Percentiles rank a stretch among this genome's conserved stretches.
Conservation (phyloP, 805 yeast genomes). For the Zygosaccharomyces rouxii region DNA sequence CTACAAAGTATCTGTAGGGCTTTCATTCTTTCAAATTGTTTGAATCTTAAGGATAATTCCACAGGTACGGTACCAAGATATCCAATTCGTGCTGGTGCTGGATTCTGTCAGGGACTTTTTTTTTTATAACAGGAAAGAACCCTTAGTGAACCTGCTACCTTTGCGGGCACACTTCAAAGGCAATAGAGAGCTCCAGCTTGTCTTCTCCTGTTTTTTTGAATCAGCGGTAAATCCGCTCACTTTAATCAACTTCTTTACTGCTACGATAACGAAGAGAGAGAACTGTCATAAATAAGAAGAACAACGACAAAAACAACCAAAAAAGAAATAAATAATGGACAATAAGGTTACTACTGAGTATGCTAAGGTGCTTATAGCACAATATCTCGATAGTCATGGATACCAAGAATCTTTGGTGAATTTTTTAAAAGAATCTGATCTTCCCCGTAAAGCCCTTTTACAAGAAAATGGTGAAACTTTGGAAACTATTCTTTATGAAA, state of each 20-base stretch:
- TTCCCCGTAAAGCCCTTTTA: slow-evolving; percentile 7
- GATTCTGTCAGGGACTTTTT: no score
- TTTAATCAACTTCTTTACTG: neutral
- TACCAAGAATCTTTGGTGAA: slow-evolving; percentile 43
- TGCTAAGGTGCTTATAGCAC: slow-evolving; percentile 47
- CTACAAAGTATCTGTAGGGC: no score
- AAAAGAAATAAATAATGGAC: neutral
- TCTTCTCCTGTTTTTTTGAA: no score
- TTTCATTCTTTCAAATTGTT: no score
- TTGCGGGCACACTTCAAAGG: no score
- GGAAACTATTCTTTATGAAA: slow-evolving; percentile 24
- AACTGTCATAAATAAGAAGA: neutral
- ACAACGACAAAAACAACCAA: neutral
- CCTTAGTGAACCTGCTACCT: no score
- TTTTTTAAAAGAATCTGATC: slow-evolving; percentile 39
- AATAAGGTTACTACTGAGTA: slow-evolving; percentile 5
- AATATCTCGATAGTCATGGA: slow-evolving; percentile 51
- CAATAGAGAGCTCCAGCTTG: no score
- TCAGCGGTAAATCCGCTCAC: neutral
- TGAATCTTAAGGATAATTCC: no score
- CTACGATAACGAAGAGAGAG: neutral
- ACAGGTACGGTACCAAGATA: no score
- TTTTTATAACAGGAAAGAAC: neutral
- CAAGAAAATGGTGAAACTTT: slow-evolving; percentile 18
- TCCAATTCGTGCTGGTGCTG: no score